Evolutionary conservation across 495 filamentous ascomycete species (phyloP), one percentile per base, ranked within the genome.

Genomic region (Neurospora cerealis): DNA sequence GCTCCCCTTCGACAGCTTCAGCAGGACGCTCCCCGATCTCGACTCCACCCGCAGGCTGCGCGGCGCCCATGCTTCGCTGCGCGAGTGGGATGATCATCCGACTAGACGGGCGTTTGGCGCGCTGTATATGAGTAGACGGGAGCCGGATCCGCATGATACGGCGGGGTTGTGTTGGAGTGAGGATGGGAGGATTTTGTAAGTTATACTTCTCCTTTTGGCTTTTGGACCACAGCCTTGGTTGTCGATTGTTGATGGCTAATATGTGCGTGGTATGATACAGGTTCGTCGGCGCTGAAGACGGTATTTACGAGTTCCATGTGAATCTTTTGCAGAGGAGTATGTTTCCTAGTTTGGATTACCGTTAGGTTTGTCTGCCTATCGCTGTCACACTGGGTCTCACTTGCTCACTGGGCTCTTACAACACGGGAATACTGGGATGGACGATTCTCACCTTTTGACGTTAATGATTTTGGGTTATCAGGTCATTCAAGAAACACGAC

Each of bases 291-390:
- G 91, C 91, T 4, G 86, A 92, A 71, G 86, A 91, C 70, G 92
- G 92, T 24, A 91, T 95, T 21, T 91, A 92, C 73, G 90, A 94
- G 80, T 92, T 89, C 74, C 85, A 86, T 32, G 83, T 94, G 72
- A 91, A 95, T 77, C 78, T 89, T 28, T 78, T 85, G n/a, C 87
- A 88, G 70, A 86, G 92, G 73, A 92, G 89, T 80, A 85, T 87
- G 6, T 92, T 89, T 77, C 91, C 92, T 36, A 85, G 85, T 40
- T 83, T 91, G 48, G 82, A 83, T 32, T 86, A 88, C 74, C 85
- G 90, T 71, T 93, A 76, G 48, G 21, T 60, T 7, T 54, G 8
- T 44, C 17, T 15, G 38, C 11, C 11, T 28, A 28, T 28, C 2
- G 10, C 10, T 40, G 39, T 4, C 39, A 40, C 11, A 40, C 38